A percentile compares a stretch with the other conserved stretches of the same genome.
Conservation (phyloP, 306 rosid species). For the Gastrolobium bilobum region DNA sequence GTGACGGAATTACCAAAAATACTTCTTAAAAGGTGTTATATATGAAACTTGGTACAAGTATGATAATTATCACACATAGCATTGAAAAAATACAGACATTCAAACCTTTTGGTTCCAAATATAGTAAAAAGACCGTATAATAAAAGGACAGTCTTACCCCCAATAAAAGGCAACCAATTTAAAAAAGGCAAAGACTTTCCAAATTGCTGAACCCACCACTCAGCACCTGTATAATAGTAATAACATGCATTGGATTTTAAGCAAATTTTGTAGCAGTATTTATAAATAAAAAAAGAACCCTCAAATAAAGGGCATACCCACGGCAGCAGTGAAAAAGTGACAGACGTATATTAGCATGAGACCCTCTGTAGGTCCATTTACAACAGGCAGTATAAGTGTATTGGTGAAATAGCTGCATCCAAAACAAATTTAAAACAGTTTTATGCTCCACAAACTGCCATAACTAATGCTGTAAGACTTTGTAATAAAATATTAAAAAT, state of each 20-base stretch:
- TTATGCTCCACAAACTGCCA: constrained; percentile 30
- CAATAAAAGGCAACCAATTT: constrained; percentile 76
- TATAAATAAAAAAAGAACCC: not conserved
- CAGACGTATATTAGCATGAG: constrained; percentile 75
- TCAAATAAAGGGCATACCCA: constrained; percentile 70
- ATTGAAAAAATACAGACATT: not conserved
- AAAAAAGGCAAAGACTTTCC: constrained; percentile 80
- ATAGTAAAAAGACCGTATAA: constrained; percentile 19
- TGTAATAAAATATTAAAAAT: not conserved
- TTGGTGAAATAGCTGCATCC: constrained; percentile 90
- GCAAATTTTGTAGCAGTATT: constrained; percentile 21
- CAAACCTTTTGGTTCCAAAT: constrained; percentile 33
- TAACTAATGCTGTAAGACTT: not conserved
- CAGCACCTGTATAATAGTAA: constrained; percentile 71
- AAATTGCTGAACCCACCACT: constrained; percentile 87
- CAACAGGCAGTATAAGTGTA: constrained; percentile 83
- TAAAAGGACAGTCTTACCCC: constrained; percentile 61
- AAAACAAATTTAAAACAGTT: constrained; percentile 38
- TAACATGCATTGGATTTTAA: constrained; percentile 16
- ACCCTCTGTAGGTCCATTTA: constrained; percentile 99
- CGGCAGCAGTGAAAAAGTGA: constrained; percentile 87
- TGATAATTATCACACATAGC: constrained; percentile 21
- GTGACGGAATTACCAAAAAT: constrained; percentile 9
- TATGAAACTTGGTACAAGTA: constrained; percentile 20
- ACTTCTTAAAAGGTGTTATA: constrained; percentile 3